Base-by-base conservation (phyloP, 2,329 filamentous ascomycete species). In the Sarocladium oryzae region DNA sequence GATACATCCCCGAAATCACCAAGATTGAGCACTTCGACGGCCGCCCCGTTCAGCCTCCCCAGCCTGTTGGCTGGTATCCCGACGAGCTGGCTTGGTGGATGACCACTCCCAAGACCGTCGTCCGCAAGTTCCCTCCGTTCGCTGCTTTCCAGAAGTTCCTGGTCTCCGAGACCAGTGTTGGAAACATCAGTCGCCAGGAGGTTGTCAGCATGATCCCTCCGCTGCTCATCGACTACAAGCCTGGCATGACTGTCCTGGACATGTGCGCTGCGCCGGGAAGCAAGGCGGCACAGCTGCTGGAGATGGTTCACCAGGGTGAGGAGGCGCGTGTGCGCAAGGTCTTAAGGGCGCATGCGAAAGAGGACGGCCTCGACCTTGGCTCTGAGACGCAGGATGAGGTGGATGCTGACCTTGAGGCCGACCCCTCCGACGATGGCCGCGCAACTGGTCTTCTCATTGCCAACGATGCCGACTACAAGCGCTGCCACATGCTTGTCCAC, bases 151-250 rank as follows among this genome's bases (percentile, higher is more conserved):
- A 99, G 68, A 95, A 95, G 67, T 99, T 96, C 74, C 79, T 99
- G 49, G 93, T 99, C 48, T 95, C 92, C 50, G 93, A 99, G 76
- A 96, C 93, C 3, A 90, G 88, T 52, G 90, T 97, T 20, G 93
- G 93, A 61, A 99, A 97, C 68, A 97, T 99, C 62, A 96, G 88
- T 69, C 84, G 93, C 61, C 93, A 99, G 70, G 93, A 99, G 72
- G 86, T 96, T 40, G 93, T 99, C 63, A 96, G 89, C 74, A 99
- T 99, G 93, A 97, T 99, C 56, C 93, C 93, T 23, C 93, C 93
- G 23, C 79, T 97, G 60, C 77, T 97, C 60, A 87, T 99, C 76
- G 91, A 97, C 62, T 78, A 97, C 49, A 82, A 83, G 59, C 91
- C 93, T 4, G 89, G 91, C 50, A 95, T 96, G 85, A 87, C 86